Conservation (phyloP, 768 basidiomycete genomes). For the Agrocybe praecox region DNA sequence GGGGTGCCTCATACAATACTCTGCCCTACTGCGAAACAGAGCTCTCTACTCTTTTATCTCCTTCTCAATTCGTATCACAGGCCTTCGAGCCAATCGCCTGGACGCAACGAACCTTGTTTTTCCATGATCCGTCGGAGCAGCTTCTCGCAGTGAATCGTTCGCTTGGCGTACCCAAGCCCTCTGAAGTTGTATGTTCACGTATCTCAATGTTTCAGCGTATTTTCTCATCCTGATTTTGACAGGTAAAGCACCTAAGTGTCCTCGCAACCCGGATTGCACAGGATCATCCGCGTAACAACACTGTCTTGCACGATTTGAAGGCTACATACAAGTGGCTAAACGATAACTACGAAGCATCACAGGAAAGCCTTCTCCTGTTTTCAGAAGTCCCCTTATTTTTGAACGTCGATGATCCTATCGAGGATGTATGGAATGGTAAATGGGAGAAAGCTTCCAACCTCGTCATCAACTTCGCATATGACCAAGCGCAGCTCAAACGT, state of each 20-base stretch:
- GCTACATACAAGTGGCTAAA: conserved; percentile 26
- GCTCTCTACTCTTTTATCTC: conserved; percentile 15
- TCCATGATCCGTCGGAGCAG: conserved; percentile 11
- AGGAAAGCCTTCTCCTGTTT: conserved; percentile 15
- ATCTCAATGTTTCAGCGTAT: neutral
- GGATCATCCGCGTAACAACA: conserved; percentile 2
- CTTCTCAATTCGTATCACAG: conserved; percentile 16
- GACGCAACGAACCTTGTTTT: conserved; percentile 22
- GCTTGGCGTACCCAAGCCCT: conserved; percentile 18
- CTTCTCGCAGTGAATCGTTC: conserved; percentile 16
- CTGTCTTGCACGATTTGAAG: conserved; percentile 17
- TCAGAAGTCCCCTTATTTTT: conserved; percentile 37
- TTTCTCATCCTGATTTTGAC: too few relatives aligned
- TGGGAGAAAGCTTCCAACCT: conserved; percentile 40
- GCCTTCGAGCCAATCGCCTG: conserved; percentile 21
- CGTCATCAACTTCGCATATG: conserved; percentile 33
- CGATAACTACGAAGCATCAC: conserved; percentile 20
- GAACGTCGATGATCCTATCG: conserved; percentile 41
- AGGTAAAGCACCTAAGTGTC: conserved; percentile 17
- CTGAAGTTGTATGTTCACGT: conserved; percentile 23
- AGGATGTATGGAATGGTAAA: conserved; percentile 29
- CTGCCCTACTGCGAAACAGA: neutral
- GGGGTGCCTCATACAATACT: conserved; percentile 11
- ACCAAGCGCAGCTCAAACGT: conserved; percentile 22
- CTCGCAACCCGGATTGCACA: conserved; percentile 15